Percentiles rank a stretch among this genome's conserved stretches.
These are phyloP conservation scores for Laetiporus sulphureus DNA, from an alignment of 1,284 basidiomycete genomes.

Conservation along the genomic window DNA sequence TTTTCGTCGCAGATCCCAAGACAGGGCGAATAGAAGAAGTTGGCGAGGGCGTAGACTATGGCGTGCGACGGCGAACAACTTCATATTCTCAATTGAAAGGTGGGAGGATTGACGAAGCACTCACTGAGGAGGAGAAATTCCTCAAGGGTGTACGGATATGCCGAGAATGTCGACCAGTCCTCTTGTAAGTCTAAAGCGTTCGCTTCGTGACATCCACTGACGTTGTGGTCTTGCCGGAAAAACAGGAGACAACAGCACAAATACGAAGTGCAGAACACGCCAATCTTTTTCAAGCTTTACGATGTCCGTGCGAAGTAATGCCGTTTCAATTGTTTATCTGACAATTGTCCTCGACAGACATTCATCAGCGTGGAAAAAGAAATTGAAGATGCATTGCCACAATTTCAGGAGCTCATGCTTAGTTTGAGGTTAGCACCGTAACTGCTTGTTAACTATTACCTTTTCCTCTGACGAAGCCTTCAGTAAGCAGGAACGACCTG, in stretches of 20 bases:
- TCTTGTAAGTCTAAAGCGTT: conserved; percentile 62
- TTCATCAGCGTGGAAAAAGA: conserved; percentile 76
- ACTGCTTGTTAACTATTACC: conserved; percentile 1
- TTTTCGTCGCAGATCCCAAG: conserved; percentile 76
- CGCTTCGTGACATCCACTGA: background rate
- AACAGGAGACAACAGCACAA: conserved; percentile 74
- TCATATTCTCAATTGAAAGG: conserved; percentile 19
- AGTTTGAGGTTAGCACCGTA: conserved; percentile 37
- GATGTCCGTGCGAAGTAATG: conserved; percentile 36
- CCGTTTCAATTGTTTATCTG: background rate
- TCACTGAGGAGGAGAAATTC: conserved; percentile 66
- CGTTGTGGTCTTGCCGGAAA: background rate
- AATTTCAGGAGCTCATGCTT: conserved; percentile 63
- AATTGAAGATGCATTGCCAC: conserved; percentile 61
- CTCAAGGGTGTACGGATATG: conserved; percentile 84
- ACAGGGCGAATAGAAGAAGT: conserved; percentile 79
- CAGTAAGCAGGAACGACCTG: conserved; percentile 54
- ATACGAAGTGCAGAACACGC: conserved; percentile 57
- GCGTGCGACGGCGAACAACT: conserved; percentile 45
- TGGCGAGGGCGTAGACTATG: conserved; percentile 83
- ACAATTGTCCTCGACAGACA: conserved; percentile 32
- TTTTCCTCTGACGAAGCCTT: conserved; percentile 3
- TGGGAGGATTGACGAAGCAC: conserved; percentile 36
- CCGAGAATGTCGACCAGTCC: conserved; percentile 68
- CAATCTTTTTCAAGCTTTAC: conserved; percentile 66